phyloP scores from a whole-genome alignment of 495 filamentous ascomycete species.

The Venustampulla echinocandica region DNA sequence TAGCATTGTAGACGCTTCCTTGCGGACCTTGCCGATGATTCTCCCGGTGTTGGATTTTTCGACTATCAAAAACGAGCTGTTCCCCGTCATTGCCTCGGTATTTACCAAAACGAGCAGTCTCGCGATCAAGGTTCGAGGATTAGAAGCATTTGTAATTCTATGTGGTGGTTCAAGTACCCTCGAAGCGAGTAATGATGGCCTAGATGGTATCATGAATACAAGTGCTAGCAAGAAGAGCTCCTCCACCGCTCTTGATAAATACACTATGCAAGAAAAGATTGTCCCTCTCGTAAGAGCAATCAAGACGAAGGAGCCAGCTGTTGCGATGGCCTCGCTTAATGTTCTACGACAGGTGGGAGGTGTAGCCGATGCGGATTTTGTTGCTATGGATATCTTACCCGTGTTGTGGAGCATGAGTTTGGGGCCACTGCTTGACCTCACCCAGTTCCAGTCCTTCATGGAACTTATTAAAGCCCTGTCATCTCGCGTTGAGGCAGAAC shows the following conservation, averaged over 20 bases:
- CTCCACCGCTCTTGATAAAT: slow-evolving; percentile 81
- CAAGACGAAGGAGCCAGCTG: slow-evolving; percentile 94
- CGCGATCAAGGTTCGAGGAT: slow-evolving; percentile 81
- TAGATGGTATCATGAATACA: slow-evolving; percentile 54
- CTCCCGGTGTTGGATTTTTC: slow-evolving; percentile 85
- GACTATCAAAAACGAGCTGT: slow-evolving; percentile 91
- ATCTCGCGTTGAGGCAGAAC: slow-evolving; percentile 73
- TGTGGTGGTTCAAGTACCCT: slow-evolving; percentile 63
- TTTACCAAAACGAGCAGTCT: slow-evolving; percentile 90
- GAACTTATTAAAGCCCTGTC: slow-evolving; percentile 73
- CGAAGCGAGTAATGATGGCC: slow-evolving; percentile 47
- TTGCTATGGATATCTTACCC: slow-evolving; percentile 84
- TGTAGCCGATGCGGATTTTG: slow-evolving; percentile 81
- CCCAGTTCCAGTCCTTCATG: slow-evolving; percentile 88
- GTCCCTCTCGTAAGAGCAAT: slow-evolving; percentile 84
- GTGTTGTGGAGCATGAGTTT: slow-evolving; percentile 87
- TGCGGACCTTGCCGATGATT: slow-evolving; percentile 63
- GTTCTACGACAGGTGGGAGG: slow-evolving; percentile 76
- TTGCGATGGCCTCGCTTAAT: slow-evolving; percentile 88
- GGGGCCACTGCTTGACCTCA: slow-evolving; percentile 76
- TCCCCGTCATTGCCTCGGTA: slow-evolving; percentile 78
- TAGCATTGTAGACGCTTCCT: slow-evolving; percentile 72
- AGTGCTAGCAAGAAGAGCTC: slow-evolving; percentile 48
- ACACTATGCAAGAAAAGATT: slow-evolving; percentile 94
- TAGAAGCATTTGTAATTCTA: slow-evolving; percentile 82